Conservation (phyloP, 805 yeast genomes). For the Saccharomycopsis sp. region DNA sequence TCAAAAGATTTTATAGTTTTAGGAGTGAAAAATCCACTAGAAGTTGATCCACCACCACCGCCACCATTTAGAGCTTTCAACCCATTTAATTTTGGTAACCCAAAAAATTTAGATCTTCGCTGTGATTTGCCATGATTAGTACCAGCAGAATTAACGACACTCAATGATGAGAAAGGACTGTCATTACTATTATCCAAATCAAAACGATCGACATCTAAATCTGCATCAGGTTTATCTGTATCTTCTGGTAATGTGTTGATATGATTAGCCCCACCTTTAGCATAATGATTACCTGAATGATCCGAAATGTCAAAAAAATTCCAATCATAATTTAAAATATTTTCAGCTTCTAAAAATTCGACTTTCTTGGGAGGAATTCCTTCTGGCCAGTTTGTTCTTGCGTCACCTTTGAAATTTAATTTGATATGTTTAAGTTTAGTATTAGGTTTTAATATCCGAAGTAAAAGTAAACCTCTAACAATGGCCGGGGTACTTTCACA, state of each 20-base stretch:
- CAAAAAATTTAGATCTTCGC: conserved; percentile 13
- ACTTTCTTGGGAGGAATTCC: conserved; percentile 89
- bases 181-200: conserved; percentile 23
- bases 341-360: conserved; percentile 57
- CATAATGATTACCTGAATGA: conserved; percentile 25
- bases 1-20: neutral
- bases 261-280: conserved; percentile 38
- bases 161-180: conserved; percentile 26
- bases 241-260: conserved; percentile 21
- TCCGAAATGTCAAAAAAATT: conserved; percentile 59
- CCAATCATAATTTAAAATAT: conserved; percentile 79
- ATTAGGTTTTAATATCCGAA: conserved; percentile 59
- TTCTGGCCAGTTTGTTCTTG: conserved; percentile 94
- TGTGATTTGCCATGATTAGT: conserved; percentile 1
- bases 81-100: conserved; percentile 7
- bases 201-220: conserved; percentile 23
- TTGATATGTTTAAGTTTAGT: conserved; percentile 59
- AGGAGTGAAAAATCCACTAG: too few species aligned
- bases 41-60: neutral
- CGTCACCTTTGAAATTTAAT: conserved; percentile 57
- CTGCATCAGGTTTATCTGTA: conserved; percentile 14
- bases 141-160: conserved; percentile 22
- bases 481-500: conserved; percentile 55
- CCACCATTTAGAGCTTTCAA: too few species aligned
- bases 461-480: conserved; percentile 69